Conservation (phyloP, 2,329 filamentous ascomycete genomes). For the Stenocarpella maydis region DNA sequence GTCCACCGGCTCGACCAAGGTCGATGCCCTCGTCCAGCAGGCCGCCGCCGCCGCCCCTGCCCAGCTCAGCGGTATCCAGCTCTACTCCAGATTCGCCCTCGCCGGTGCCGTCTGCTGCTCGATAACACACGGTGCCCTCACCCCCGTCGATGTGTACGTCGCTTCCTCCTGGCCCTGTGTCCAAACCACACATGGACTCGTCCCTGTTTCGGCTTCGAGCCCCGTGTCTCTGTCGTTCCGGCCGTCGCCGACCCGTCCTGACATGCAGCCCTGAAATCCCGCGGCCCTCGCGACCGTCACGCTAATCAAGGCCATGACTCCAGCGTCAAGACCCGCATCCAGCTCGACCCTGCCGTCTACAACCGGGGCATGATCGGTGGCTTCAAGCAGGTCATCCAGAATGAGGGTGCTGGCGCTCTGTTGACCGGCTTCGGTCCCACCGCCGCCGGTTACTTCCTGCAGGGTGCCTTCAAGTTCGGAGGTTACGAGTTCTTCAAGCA, state of each 20-base stretch:
- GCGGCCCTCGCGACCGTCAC: slow-evolving; percentile 19
- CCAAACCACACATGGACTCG: not conserved
- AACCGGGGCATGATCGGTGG: slow-evolving; percentile 87
- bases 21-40: slow-evolving; percentile 54
- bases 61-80: slow-evolving; percentile 63
- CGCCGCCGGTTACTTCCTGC: slow-evolving; percentile 90
- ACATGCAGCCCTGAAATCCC: not conserved
- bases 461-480: slow-evolving; percentile 93
- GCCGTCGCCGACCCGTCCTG: not conserved
- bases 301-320: slow-evolving; percentile 31
- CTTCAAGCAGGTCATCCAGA: slow-evolving; percentile 84
- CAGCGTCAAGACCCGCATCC: slow-evolving; percentile 95
- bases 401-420: slow-evolving; percentile 86
- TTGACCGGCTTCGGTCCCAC: slow-evolving; percentile 87
- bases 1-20: slow-evolving; percentile 53
- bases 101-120: slow-evolving; percentile 98
- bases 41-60: slow-evolving; percentile 51
- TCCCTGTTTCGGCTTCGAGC: slow-evolving; percentile 23
- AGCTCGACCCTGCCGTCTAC: slow-evolving; percentile 89
- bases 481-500: slow-evolving; percentile 98
- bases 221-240: not conserved
- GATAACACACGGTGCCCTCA: slow-evolving; percentile 95
- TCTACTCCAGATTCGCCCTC: slow-evolving; percentile 97
- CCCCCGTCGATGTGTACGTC: slow-evolving; percentile 99
- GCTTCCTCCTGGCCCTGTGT: not conserved